phyloP scores from a whole-genome alignment of 1,139 yeast species.

The Ogataea hybrid region DNA sequence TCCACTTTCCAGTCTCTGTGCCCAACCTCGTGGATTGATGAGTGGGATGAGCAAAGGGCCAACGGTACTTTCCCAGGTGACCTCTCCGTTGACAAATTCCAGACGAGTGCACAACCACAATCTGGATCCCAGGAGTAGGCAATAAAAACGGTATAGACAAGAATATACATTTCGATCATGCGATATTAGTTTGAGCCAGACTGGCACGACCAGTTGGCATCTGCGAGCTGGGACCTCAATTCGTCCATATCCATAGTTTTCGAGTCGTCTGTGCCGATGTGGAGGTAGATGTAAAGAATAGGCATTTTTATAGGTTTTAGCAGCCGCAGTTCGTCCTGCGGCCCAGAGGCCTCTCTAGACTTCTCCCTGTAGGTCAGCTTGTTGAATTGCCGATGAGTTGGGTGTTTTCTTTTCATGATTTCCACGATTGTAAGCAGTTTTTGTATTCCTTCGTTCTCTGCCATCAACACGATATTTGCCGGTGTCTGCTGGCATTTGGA shows the following conservation, averaged over 20 bases:
- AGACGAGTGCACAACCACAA: background rate
- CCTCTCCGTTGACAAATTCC: constrained; percentile 35
- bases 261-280: background rate
- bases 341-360: constrained; percentile 1
- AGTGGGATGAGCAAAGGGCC: constrained; percentile 93
- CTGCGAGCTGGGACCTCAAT: background rate
- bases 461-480: constrained; percentile 21
- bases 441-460: constrained; percentile 24
- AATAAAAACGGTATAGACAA: constrained; percentile 8
- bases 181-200: constrained; percentile 1
- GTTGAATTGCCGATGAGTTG: constrained; percentile 21
- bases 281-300: constrained; percentile 5
- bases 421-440: constrained; percentile 29
- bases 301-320: constrained; percentile 13
- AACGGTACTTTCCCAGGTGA: constrained; percentile 70
- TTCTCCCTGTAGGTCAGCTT: constrained; percentile 20
- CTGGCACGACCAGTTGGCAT: constrained; percentile 6
- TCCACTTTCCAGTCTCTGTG: constrained; percentile 88
- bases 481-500: constrained; percentile 4
- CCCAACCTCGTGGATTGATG: constrained; percentile 90
- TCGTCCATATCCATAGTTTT: background rate
- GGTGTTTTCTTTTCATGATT: constrained; percentile 27
- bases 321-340: constrained; percentile 5
- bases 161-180: constrained; percentile 10
- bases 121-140: constrained; percentile 3